Conservation (phyloP, 169 alveolate genomes). For the Cryptosporidium muris region DNA sequence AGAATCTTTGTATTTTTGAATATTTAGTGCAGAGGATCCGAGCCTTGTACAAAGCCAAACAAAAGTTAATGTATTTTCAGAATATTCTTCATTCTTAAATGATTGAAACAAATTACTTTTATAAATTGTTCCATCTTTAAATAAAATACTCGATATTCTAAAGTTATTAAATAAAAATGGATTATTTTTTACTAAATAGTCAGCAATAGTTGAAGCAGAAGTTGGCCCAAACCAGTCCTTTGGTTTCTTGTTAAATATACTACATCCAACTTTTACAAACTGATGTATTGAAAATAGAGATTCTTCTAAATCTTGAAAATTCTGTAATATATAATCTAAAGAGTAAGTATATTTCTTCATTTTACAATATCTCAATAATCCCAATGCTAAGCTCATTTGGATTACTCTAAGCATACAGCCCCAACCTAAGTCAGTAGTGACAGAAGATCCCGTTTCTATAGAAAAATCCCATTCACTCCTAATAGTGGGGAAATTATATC, state of each 20-base stretch:
- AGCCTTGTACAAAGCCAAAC: constrained; percentile 57
- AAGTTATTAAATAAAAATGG: background rate
- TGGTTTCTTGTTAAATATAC: constrained; percentile 33
- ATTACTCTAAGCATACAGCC: constrained; percentile 65
- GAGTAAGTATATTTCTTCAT: background rate
- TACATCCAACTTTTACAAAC: constrained; percentile 12
- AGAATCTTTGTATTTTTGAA: constrained; percentile 23
- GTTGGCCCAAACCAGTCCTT: constrained; percentile 64
- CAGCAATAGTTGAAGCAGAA: constrained; percentile 53
- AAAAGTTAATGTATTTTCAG: constrained; percentile 31
- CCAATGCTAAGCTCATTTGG: constrained; percentile 31
- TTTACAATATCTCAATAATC: constrained; percentile 12
- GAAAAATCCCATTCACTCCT: background rate
- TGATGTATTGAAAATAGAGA: constrained; percentile 46
- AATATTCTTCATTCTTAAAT: background rate
- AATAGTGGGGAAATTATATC: constrained; percentile 24
- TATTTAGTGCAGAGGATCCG: constrained; percentile 30
- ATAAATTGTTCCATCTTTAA: constrained; percentile 42
- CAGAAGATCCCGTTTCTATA: background rate
- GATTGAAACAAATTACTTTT: constrained; percentile 1
- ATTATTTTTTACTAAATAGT: constrained; percentile 23
- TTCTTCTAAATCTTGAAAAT: constrained; percentile 24
- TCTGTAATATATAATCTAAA: background rate
- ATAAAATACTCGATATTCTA: constrained; percentile 28
- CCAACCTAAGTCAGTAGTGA: constrained; percentile 56